phyloP scores from a whole-genome alignment of 768 basidiomycete genomes.

The Leccinum disarticulatum region DNA sequence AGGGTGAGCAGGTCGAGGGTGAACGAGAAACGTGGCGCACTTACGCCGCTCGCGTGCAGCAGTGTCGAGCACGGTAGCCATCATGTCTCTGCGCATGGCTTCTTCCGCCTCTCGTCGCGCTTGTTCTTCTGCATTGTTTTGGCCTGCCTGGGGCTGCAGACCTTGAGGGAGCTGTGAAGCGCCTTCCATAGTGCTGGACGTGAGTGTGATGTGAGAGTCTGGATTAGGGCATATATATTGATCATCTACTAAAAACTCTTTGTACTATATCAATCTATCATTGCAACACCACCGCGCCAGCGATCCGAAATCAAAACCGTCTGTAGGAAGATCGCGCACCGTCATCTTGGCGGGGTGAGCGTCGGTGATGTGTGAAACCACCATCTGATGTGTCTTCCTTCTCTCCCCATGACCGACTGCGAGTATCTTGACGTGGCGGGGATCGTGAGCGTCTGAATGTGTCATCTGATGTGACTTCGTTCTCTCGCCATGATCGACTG shows the following conservation, averaged over 20 bases:
- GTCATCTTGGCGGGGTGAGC: conserved; percentile 3
- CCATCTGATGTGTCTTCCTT: background rate
- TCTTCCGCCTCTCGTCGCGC: conserved; percentile 65
- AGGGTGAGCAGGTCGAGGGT: background rate
- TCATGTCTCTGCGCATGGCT: conserved; percentile 71
- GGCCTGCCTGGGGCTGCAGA: conserved; percentile 36
- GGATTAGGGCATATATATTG: conserved; percentile 2
- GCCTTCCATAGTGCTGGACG: conserved; percentile 23
- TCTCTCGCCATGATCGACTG: conserved; percentile 2
- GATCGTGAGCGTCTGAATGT: background rate
- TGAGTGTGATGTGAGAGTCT: conserved; percentile 2
- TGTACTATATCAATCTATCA: conserved; percentile 9
- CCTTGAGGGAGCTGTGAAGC: conserved; percentile 28
- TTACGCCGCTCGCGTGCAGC: conserved; percentile 81
- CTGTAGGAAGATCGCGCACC: conserved; percentile 1
- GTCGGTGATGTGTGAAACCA: conserved; percentile 1
- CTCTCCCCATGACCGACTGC: conserved; percentile 3
- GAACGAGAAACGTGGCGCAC: conserved; percentile 13
- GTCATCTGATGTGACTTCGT: background rate
- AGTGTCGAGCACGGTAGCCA: conserved; percentile 74
- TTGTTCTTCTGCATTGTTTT: conserved; percentile 52
- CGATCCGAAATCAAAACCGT: conserved; percentile 9
- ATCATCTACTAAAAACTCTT: background rate
- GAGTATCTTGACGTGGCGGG: conserved; percentile 4
- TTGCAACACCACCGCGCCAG: background rate